Conservation (phyloP, 345 rosid genomes). For the Jatropha curcas region DNA sequence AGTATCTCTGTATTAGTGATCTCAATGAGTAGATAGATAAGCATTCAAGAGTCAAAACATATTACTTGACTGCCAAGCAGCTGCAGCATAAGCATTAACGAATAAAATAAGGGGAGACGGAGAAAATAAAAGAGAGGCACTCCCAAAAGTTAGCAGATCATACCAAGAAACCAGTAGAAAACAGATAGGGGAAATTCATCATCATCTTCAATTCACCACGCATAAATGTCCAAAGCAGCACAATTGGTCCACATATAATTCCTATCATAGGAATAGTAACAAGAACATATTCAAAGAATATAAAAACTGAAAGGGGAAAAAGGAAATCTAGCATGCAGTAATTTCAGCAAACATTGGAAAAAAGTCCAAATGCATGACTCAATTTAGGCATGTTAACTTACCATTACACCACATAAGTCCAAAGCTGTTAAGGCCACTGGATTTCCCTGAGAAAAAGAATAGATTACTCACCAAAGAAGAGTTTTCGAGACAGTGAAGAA, state of each 20-base stretch:
- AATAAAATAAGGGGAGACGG: not conserved
- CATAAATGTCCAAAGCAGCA: conserved; percentile 81
- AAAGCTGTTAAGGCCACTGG: conserved; percentile 97
- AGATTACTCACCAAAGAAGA: conserved; percentile 9
- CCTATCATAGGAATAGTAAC: conserved; percentile 48
- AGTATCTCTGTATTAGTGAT: not conserved
- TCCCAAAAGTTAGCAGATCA: conserved; percentile 10
- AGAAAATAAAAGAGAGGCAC: not conserved
- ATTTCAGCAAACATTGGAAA: not conserved
- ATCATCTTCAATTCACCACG: conserved; percentile 71
- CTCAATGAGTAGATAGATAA: not conserved
- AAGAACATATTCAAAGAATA: conserved; percentile 10
- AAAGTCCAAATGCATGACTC: not conserved
- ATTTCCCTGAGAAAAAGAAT: conserved; percentile 61
- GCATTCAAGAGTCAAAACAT: not conserved
- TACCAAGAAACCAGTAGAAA: conserved; percentile 88
- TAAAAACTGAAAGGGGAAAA: not conserved
- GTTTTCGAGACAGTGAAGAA: conserved; percentile 17
- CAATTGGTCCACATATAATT: conserved; percentile 74
- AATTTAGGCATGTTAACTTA: conserved; percentile 26
- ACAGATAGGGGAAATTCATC: conserved; percentile 62
- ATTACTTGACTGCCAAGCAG: not conserved
- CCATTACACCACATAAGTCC: conserved; percentile 99
- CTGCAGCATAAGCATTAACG: not conserved
- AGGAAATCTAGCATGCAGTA: not conserved